A percentile compares a stretch with the other conserved stretches of the same genome.
phyloP scores from a whole-genome alignment of 75 land plant genomes.

The Cupressus sempervirens region DNA sequence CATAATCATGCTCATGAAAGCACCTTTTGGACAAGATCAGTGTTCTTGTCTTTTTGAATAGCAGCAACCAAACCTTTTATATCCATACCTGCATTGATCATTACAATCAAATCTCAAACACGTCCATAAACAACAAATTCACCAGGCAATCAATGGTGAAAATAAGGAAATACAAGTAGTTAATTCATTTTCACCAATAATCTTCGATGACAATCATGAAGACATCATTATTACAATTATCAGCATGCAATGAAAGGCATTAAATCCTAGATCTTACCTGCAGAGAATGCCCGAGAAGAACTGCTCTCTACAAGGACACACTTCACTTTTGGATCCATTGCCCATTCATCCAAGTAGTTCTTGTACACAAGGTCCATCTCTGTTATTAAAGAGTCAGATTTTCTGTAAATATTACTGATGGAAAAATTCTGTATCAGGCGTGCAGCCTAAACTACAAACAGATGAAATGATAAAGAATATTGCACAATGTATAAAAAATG shows the following conservation, averaged over 20 bases:
- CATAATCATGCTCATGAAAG: constrained; percentile 8
- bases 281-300: constrained; percentile 89
- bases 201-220: not conserved
- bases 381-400: constrained; percentile 24
- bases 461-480: constrained; percentile 5
- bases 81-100: constrained; percentile 91
- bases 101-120: constrained; percentile 17
- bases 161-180: not conserved
- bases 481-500: not conserved
- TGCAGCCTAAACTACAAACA: constrained; percentile 3
- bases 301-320: constrained; percentile 85
- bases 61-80: constrained; percentile 92
- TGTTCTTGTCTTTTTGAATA: constrained; percentile 70
- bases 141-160: not conserved
- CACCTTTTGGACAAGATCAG: constrained; percentile 84
- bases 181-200: not conserved
- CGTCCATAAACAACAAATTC: constrained; percentile 8
- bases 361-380: constrained; percentile 84
- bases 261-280: constrained; percentile 42
- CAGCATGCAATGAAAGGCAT: not conserved
- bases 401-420: not conserved
- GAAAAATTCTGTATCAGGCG: not conserved
- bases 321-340: constrained; percentile 50
- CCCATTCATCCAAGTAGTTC: constrained; percentile 81
- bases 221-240: not conserved